Evolutionary conservation across 1,284 basidiomycete genomes (phyloP).

Genomic region (Cryptococcus neoformans): DNA sequence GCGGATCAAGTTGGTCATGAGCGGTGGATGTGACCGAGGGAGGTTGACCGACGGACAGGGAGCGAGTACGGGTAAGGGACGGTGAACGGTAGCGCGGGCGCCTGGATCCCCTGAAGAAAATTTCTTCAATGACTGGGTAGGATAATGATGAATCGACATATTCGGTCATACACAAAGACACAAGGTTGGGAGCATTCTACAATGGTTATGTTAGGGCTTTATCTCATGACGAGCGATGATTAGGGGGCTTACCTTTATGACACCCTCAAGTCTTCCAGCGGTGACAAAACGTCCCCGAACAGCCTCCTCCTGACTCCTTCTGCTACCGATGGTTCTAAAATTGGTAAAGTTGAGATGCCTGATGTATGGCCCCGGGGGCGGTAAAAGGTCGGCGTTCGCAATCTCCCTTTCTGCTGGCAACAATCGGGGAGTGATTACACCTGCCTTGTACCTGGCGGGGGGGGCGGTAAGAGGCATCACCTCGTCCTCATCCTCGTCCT

Average conservation of each 20-base stretch:
- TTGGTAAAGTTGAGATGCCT: constrained; percentile 32
- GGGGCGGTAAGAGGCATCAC: constrained; percentile 11
- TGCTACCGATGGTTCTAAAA: constrained; percentile 69
- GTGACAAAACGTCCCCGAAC: constrained; percentile 71
- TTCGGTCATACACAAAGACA: constrained; percentile 84
- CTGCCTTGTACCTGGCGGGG: background rate
- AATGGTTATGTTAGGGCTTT: background rate
- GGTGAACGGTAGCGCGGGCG: constrained; percentile 26
- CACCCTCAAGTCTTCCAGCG: constrained; percentile 72
- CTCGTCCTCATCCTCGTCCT: constrained; percentile 18
- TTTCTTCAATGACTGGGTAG: constrained; percentile 73
- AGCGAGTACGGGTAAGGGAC: constrained; percentile 29
- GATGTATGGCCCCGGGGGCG: constrained; percentile 18
- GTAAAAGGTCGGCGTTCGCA: constrained; percentile 11
- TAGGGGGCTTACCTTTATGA: constrained; percentile 69
- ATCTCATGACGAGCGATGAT: background rate
- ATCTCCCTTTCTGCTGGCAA: background rate
- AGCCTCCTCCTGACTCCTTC: constrained; percentile 85
- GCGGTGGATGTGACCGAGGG: constrained; percentile 14
- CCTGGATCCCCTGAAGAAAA: constrained; percentile 70
- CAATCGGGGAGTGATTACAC: constrained; percentile 3
- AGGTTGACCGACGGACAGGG: constrained; percentile 25
- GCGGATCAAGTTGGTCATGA: constrained; percentile 31
- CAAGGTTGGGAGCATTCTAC: constrained; percentile 79
- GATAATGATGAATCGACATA: constrained; percentile 92